Percentiles rank a stretch among this genome's conserved stretches.
Conservation (phyloP, 768 basidiomycete species). For the Leccinum disarticulatum region DNA sequence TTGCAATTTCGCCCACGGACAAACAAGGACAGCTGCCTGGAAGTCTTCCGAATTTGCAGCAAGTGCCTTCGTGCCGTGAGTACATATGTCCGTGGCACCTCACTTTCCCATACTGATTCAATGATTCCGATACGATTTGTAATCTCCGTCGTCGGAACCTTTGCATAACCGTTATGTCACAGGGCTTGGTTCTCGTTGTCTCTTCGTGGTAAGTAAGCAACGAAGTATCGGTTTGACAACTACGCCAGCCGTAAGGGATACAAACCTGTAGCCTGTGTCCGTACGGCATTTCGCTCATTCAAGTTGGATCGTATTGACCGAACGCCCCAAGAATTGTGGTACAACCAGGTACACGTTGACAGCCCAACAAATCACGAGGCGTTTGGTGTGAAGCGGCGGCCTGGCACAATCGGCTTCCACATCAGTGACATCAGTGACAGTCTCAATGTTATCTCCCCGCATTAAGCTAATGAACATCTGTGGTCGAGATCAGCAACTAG, state of each 20-base stretch:
- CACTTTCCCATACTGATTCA: slow-evolving; percentile 11
- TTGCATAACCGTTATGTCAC: neutral
- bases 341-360: slow-evolving; percentile 11
- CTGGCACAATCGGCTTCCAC: slow-evolving; percentile 20
- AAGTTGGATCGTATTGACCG: neutral
- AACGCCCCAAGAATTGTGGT: neutral
- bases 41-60: neutral
- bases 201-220: neutral
- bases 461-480: slow-evolving; percentile 23
- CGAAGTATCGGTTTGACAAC: slow-evolving; percentile 10
- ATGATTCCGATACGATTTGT: slow-evolving; percentile 5
- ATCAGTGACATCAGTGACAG: slow-evolving; percentile 8
- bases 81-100: neutral
- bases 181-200: neutral
- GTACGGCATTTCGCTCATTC: slow-evolving; percentile 3
- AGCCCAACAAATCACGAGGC: slow-evolving; percentile 12
- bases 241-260: neutral
- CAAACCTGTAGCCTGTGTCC: neutral
- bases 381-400: neutral
- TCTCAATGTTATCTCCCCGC: slow-evolving; percentile 24
- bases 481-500: slow-evolving; percentile 15
- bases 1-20: slow-evolving; percentile 3
- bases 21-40: neutral
- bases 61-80: slow-evolving; percentile 1
- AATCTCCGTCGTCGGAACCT: slow-evolving; percentile 5